Evolutionary conservation across 805 yeast genomes (phyloP), one percentile per base, ranked within the genome.

Genomic region (Candida xiaguanensis): DNA sequence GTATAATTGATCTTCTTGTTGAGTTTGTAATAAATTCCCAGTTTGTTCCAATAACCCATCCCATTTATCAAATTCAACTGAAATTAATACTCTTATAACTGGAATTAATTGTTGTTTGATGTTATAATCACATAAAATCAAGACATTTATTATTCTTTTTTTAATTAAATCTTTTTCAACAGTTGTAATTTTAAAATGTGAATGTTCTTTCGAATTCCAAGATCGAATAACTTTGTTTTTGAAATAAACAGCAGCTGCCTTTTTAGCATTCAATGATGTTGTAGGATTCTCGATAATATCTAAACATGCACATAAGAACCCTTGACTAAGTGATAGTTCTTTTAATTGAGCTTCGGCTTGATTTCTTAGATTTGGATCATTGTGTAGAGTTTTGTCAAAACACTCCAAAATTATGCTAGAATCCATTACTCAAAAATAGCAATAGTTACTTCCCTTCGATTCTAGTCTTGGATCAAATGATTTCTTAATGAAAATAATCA

Each of bases 271-370:
- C 45, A 45, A 19, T 31, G 48, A 42, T 2, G 48, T 41, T 4
- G 27, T 30, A 12, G 34, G 23, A 29, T 38, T 30, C n/a, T 29
- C 38, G 14, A 88, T 70, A 37, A 89, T 82, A 54, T 86, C 91
- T 34, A 91, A 65, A 58, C 95, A 85, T 1, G 91, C 90, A 4
- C 84, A 84, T 28, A 87, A 63, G 54, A 90, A 90, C 4, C 95
- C 95, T 1, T 85, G 78, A 3, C 72, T 58, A 20, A 55, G 51
- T 35, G 82, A 77, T 6, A 82, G 78, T 50, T 71, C 69, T 41
- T 73, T 73, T 36, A 90, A 72, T 48, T 80, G 78, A 1, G 54
- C 41, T 61, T 91, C 97, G 0, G 96, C 93, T 37, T 77, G 75
- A 37, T 67, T 70, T 49, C 95, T 77, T 16, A 72, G 61, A 9